Percentiles rank a stretch among this genome's conserved stretches.
Conservation (phyloP, 352 stramenopile genomes). For the Globisporangium cederbergense region DNA sequence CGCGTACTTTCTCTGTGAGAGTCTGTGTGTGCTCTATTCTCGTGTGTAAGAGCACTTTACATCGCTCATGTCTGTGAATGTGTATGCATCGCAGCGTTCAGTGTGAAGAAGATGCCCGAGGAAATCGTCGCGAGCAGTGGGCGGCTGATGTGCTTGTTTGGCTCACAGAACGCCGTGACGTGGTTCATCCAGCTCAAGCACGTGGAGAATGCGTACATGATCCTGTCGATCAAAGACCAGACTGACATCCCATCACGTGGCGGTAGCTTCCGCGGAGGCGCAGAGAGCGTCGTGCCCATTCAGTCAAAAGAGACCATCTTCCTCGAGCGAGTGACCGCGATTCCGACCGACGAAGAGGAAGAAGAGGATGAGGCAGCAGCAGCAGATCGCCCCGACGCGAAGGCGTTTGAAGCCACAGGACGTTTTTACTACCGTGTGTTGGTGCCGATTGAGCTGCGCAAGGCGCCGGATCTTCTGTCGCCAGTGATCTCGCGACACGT, state of each 20-base stretch:
- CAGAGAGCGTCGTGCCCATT: constrained; percentile 4
- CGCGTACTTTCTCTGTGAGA: not conserved
- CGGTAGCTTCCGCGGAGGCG: not conserved
- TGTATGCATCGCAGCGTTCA: constrained; percentile 35
- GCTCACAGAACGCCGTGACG: constrained; percentile 46
- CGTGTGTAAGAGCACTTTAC: not conserved
- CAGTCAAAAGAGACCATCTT: constrained; percentile 18
- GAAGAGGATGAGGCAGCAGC: constrained; percentile 2
- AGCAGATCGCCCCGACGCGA: constrained; percentile 8
- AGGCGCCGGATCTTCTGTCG: constrained; percentile 65
- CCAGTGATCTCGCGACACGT: constrained; percentile 61
- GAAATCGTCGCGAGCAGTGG: constrained; percentile 62
- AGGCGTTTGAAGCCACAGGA: constrained; percentile 35
- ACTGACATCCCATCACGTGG: not conserved
- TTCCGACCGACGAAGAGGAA: constrained; percentile 12
- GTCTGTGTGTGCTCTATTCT: not conserved
- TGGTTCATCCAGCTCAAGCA: constrained; percentile 71
- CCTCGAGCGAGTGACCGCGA: constrained; percentile 8
- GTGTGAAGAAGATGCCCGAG: constrained; percentile 76
- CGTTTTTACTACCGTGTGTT: constrained; percentile 75
- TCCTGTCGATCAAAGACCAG: constrained; percentile 47
- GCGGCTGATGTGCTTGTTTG: constrained; percentile 55
- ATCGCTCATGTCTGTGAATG: not conserved
- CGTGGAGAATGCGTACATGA: constrained; percentile 72
- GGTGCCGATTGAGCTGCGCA: constrained; percentile 71